Base-by-base conservation (phyloP, 2,329 filamentous ascomycete genomes). In the Curvularia lunata region DNA sequence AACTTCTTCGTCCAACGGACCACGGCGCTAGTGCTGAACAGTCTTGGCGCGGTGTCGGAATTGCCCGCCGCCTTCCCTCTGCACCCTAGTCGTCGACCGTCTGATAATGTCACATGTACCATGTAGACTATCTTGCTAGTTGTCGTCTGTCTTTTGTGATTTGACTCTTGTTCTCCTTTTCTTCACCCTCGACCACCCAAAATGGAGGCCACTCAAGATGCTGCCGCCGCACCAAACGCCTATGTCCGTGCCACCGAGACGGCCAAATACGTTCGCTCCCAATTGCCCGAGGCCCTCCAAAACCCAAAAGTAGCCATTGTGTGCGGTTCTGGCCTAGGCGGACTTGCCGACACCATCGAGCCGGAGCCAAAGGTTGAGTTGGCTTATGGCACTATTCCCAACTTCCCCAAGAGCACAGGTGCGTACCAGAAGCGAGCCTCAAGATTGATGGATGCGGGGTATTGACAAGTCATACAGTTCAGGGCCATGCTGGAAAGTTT, bases 401-500 rank as follows among this genome's bases (percentile, higher is more conserved):
- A 87, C 68, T 88, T 88, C 60, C 85, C 86, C 30, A 76, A 78
- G 56, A 83, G 84, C 56, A 87, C 85, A 53, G 86, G 86, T 88
- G 74, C 63, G 77, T 74, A 28, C 18, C 23, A 30, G 34, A 34
- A 3, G 19, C 4, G 23, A 32, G 18, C 8, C 27, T 30, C 16
- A 32, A 5, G 45, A 12, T 10, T 40, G 46, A 12, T 43, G 38
- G 21, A 43, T 30, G 42, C 38, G 47, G 49, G 52, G 50, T 41
- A 40, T 47, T 57, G 45, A 59, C 37, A 16, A 43, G 23, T 40
- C 13, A 54, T 42, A 56, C 27, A 81, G 80, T 87, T 16, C 75
- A 79, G 46, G 86, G 86, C 30, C 86, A 89, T 81, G 85, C 83
- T 58, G 86, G 86, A 47, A 88, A 87, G 70, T 79, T 89, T 56